Conservation (phyloP, 1,139 yeast species). For the Pichia sp. region DNA sequence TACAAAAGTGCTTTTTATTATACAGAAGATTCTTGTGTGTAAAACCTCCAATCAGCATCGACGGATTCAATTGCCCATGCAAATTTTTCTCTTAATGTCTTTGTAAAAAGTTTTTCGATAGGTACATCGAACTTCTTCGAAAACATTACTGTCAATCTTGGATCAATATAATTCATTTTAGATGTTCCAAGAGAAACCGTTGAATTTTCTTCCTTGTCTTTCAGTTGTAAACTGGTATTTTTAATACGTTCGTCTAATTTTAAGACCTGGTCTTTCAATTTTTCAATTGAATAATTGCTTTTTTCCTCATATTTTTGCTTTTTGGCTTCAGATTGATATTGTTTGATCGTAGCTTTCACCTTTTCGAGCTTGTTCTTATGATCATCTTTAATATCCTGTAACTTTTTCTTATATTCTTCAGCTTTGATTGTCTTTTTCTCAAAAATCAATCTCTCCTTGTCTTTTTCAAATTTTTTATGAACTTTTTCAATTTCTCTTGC, state of each 20-base stretch:
- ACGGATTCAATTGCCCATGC: slow-evolving; percentile 94
- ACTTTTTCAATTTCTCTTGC: slow-evolving; percentile 71
- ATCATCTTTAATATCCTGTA: slow-evolving; percentile 44
- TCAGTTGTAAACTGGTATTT: slow-evolving; percentile 63
- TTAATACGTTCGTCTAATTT: slow-evolving; percentile 64
- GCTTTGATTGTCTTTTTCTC: slow-evolving; percentile 51
- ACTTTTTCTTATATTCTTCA: slow-evolving; percentile 43
- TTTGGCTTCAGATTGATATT: slow-evolving; percentile 51
- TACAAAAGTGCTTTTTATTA: too few relatives aligned
- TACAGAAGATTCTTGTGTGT: slow-evolving; percentile 3
- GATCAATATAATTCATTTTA: slow-evolving; percentile 92
- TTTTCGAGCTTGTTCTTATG: slow-evolving; percentile 38
- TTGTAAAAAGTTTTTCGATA: slow-evolving; percentile 84
- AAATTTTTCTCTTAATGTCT: slow-evolving; percentile 85
- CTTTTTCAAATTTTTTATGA: slow-evolving; percentile 31
- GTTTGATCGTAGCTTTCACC: slow-evolving; percentile 46
- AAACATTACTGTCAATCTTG: slow-evolving; percentile 84
- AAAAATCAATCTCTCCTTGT: slow-evolving; percentile 27
- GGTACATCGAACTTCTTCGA: slow-evolving; percentile 84
- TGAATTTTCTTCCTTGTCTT: slow-evolving; percentile 91
- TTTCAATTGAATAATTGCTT: slow-evolving; percentile 53
- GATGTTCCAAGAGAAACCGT: slow-evolving; percentile 92
- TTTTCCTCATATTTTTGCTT: slow-evolving; percentile 54
- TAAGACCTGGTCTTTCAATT: slow-evolving; percentile 64
- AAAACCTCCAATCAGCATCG: slow-evolving; percentile 83